Percentiles rank a stretch among this genome's conserved stretches.
These are phyloP conservation scores for Balansia obtecta DNA, from an alignment of 2,329 filamentous ascomycete species.

Conservation along the genomic window DNA sequence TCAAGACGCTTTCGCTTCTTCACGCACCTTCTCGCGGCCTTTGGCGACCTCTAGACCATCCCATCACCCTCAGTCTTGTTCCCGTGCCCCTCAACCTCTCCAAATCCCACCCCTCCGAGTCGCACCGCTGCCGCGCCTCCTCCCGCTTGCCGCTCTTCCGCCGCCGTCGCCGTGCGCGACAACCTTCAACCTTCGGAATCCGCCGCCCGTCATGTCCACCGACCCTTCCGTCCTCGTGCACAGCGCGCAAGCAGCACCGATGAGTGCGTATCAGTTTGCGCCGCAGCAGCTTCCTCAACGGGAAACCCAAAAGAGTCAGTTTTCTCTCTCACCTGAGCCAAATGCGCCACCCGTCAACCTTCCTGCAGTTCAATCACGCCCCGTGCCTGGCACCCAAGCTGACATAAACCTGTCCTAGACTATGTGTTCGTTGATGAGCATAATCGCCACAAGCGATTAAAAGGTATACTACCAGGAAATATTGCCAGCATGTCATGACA, in stretches of 20 bases:
- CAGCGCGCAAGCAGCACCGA: constrained; percentile 33
- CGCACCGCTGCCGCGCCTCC: background rate
- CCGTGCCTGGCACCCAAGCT: background rate
- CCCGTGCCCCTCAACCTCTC: background rate
- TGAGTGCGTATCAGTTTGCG: constrained; percentile 68
- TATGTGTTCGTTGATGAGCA: constrained; percentile 99
- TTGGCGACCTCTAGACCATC: background rate
- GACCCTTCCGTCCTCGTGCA: constrained; percentile 42
- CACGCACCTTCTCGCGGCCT: background rate
- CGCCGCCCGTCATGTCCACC: constrained; percentile 38
- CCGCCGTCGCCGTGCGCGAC: constrained; percentile 1
- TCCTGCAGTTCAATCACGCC: constrained; percentile 1
- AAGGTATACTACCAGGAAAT: constrained; percentile 50
- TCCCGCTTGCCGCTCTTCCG: background rate
- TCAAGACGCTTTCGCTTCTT: background rate
- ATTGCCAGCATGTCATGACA: background rate
- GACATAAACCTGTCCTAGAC: constrained; percentile 31
- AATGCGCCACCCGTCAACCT: constrained; percentile 12
- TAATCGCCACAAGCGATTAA: constrained; percentile 91
- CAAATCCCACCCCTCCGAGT: background rate
- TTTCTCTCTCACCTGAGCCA: background rate
- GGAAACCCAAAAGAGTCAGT: constrained; percentile 75
- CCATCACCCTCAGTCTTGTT: constrained; percentile 2
- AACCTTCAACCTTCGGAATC: background rate
- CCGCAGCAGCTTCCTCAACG: constrained; percentile 43